A percentile compares a stretch with the other conserved stretches of the same genome.
Conservation (phyloP, 2,329 filamentous ascomycete genomes). For the Aspergillus aculeatus region DNA sequence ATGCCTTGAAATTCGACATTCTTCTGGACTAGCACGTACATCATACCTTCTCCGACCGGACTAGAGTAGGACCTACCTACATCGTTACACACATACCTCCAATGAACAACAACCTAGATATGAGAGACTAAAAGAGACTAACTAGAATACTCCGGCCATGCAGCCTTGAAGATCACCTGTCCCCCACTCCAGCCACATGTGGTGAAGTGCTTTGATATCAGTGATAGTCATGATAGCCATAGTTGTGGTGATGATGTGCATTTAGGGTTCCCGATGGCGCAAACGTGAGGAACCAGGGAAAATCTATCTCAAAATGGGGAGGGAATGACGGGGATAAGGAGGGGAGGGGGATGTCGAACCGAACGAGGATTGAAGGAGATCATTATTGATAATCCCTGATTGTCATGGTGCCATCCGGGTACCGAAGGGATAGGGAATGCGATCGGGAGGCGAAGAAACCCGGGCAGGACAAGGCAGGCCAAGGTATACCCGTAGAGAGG, state of each 20-base stretch:
- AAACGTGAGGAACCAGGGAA: not conserved
- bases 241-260: not conserved
- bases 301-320: not conserved
- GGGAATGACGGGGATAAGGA: not conserved
- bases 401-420: slow-evolving; percentile 9
- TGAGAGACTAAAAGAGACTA: slow-evolving; percentile 2
- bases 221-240: not conserved
- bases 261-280: not conserved
- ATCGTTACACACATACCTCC: slow-evolving; percentile 16
- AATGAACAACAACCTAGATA: slow-evolving; percentile 3
- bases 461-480: not conserved
- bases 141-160: slow-evolving; percentile 23
- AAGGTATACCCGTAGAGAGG: too few species aligned
- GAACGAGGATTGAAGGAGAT: not conserved
- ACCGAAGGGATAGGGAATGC: slow-evolving; percentile 8
- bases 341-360: too few species aligned
- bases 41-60: slow-evolving; percentile 2
- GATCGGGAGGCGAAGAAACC: slow-evolving; percentile 19
- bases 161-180: slow-evolving; percentile 25
- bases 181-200: slow-evolving; percentile 12
- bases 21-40: slow-evolving; percentile 9
- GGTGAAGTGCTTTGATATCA: not conserved
- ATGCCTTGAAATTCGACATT: slow-evolving; percentile 14
- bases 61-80: slow-evolving; percentile 12
- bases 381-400: slow-evolving; percentile 1